These are phyloP conservation scores for Pseudogymnoascus sp. DNA, from an alignment of 2,329 filamentous ascomycete genomes.

Conservation along the genomic window DNA sequence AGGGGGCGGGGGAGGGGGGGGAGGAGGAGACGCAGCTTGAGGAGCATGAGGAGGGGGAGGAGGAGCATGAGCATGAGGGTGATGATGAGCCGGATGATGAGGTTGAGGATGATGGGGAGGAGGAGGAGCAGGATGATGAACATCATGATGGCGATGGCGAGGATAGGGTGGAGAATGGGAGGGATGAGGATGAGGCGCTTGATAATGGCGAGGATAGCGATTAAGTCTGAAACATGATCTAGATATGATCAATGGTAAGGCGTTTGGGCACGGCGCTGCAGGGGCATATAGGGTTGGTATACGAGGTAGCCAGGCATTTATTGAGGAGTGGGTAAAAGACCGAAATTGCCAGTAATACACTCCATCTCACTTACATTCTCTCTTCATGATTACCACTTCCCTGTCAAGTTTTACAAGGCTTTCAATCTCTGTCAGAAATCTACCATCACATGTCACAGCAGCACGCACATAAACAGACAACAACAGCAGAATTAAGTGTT, in stretches of 20 bases:
- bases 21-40: constrained; percentile 32
- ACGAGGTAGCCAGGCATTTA: constrained; percentile 2
- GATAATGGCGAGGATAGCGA: constrained; percentile 53
- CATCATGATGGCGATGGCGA: constrained; percentile 36
- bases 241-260: constrained; percentile 4
- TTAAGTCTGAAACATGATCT: constrained; percentile 21
- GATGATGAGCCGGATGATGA: constrained; percentile 42
- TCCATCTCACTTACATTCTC: background rate
- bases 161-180: constrained; percentile 36
- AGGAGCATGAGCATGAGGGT: constrained; percentile 32
- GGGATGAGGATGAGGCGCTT: constrained; percentile 47
- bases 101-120: constrained; percentile 44
- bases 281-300: constrained; percentile 3
- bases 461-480: background rate
- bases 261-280: constrained; percentile 7
- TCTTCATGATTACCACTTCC: background rate
- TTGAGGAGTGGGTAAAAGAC: background rate
- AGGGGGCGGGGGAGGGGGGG: constrained; percentile 31
- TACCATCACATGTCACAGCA: background rate
- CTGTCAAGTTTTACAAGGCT: background rate
- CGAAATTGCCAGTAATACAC: constrained; percentile 3
- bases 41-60: constrained; percentile 36
- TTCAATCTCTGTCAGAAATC: background rate
- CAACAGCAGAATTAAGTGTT: background rate
- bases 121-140: constrained; percentile 45